A percentile compares a stretch with the other conserved stretches of the same genome.
Conservation (phyloP, 169 alveolate species). For the Cryptosporidium sp. region DNA sequence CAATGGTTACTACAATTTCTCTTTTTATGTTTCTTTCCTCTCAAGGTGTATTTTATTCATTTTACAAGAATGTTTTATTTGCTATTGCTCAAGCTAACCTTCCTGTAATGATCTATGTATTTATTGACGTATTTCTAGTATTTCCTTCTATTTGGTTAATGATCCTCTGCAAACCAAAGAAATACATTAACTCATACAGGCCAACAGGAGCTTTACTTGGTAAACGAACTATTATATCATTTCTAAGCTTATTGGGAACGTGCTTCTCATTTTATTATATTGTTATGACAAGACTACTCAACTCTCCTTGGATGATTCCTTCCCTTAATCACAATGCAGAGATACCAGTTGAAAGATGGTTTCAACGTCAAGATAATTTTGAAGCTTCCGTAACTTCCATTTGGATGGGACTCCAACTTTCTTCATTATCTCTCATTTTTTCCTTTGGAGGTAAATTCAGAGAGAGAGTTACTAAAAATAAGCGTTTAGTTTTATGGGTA, state of each 20-base stretch:
- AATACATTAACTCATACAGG: not conserved
- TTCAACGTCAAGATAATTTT: slow-evolving; percentile 62
- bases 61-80: slow-evolving; percentile 51
- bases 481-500: slow-evolving; percentile 51
- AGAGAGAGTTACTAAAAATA: slow-evolving; percentile 62
- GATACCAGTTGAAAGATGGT: slow-evolving; percentile 71
- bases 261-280: slow-evolving; percentile 34
- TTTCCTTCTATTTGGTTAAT: slow-evolving; percentile 58
- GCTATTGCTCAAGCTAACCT: slow-evolving; percentile 69
- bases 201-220: slow-evolving; percentile 62
- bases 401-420: slow-evolving; percentile 73
- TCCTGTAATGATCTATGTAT: slow-evolving; percentile 63
- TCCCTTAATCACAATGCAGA: slow-evolving; percentile 22
- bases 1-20: slow-evolving; percentile 55
- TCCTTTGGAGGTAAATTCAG: slow-evolving; percentile 65
- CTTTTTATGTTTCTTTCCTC: slow-evolving; percentile 49
- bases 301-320: slow-evolving; percentile 32
- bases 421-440: slow-evolving; percentile 32
- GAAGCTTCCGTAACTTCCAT: slow-evolving; percentile 61
- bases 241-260: slow-evolving; percentile 24
- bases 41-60: slow-evolving; percentile 48
- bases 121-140: slow-evolving; percentile 32
- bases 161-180: slow-evolving; percentile 60
- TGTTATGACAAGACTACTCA: slow-evolving; percentile 24
- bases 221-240: slow-evolving; percentile 23